Percentiles rank a stretch among this genome's conserved stretches.
phyloP scores from a whole-genome alignment of 2,329 filamentous ascomycete species.

The Curvularia lunata region DNA sequence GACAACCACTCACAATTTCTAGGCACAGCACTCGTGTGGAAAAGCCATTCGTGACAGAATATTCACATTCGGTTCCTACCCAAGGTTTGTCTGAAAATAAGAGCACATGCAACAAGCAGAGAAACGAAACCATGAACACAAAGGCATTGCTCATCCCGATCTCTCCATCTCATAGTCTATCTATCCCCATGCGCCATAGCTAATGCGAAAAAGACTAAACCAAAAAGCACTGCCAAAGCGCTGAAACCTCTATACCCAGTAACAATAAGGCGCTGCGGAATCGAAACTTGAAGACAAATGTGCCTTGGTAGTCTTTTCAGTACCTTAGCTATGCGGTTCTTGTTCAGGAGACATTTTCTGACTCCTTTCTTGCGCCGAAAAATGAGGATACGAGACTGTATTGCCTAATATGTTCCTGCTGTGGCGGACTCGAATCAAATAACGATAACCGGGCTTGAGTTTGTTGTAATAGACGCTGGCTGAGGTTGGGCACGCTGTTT shows the following conservation, averaged over 20 bases:
- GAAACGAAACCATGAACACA: not conserved
- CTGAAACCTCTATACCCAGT: not conserved
- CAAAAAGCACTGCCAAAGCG: not conserved
- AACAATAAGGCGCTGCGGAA: not conserved
- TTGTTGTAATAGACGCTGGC: not conserved
- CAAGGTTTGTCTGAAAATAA: not conserved
- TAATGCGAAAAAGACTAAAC: not conserved
- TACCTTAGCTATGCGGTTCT: constrained; percentile 14
- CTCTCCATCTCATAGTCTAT: not conserved
- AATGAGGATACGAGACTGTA: not conserved
- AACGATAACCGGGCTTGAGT: not conserved
- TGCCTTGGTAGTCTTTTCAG: constrained; percentile 21
- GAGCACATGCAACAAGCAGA: not conserved
- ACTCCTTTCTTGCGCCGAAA: constrained; percentile 1
- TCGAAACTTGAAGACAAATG: not conserved
- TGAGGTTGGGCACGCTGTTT: not conserved
- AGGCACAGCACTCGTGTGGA: not conserved
- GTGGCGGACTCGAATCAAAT: not conserved
- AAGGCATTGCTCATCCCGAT: not conserved
- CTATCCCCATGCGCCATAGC: not conserved
- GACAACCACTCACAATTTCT: not conserved
- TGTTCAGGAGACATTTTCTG: constrained; percentile 1
- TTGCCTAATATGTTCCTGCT: not conserved
- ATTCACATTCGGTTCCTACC: not conserved
- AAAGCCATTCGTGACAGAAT: not conserved